Evolutionary conservation across 352 stramenopile species (phyloP), one percentile per base, ranked within the genome.

Genomic region (Phytophthora vignae): DNA sequence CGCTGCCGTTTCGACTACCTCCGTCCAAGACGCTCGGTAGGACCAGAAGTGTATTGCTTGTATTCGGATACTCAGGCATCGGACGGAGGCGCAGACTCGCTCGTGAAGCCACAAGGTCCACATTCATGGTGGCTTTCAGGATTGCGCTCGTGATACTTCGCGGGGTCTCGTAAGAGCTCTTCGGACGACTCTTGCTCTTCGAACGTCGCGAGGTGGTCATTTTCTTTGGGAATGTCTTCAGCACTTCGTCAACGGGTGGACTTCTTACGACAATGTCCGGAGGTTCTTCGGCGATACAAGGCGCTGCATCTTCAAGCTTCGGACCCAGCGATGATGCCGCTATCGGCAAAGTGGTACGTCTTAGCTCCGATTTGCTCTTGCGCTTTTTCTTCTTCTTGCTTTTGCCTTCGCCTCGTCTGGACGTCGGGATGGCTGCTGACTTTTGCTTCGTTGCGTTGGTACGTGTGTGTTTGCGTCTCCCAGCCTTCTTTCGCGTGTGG

Each of bases 381-480:
- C 19, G 53, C 9, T 76, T 74, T 22, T 71, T 71, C 22, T 67
- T 75, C 38, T 52, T 76, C 48, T 72, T 81, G 66, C 33, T 67
- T 52, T 77, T 83, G 4, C 14, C 17, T 31, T 80, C 69, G 5
- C 38, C 60, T 67, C 81, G 73, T 53, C 42, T 72, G n/a, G 42
- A 52, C 2, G 29, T 33, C 59, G 38, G 60, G 5, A 19, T 15
- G 12, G 33, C 38, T 10, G 64, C 69, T 33, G 64, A 60, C 15
- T 79, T 76, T 38, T 63, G 46, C 25, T 76, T 79, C 27, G 58
- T 46, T 31, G 48, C 19, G 48, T 42, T 22, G 17, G 21, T 46
- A 62, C 63, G 53, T 46, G 53, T 17, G 31, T 69, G 62, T n/a
- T 72, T 76, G 1, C 49, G 55, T 60, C 64, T 62, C 42, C 31